Base-by-base conservation (phyloP, 352 stramenopile species). In the Globisporangium megalacanthum region DNA sequence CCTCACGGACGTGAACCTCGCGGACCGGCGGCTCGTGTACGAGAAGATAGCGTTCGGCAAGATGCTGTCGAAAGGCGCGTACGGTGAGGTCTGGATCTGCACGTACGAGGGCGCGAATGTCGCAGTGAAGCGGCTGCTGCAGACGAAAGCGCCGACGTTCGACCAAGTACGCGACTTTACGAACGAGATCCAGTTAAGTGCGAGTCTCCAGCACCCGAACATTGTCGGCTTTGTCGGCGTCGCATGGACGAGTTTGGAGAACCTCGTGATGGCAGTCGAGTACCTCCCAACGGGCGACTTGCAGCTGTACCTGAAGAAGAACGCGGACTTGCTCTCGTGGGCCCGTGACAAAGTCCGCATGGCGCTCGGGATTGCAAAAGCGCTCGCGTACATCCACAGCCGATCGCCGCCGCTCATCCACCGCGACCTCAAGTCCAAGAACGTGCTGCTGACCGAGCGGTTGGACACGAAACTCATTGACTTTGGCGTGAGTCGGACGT, bases 171-270 rank as follows among this genome's bases (percentile, higher is more conserved):
- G 17, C 51, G 53, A 6, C 71, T 83, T 88, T 33, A 51, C 77
- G 42, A 63, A 50, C 35, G 73, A 72, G 52, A 83, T 70, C 55
- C 41, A 73, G 48, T 41, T 69, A n/a, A 79, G 62, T 1, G 69
- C 70, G 6, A 65, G 56, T 31, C 51, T 86, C 25, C 61, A 70
- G 6, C 78, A 88, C 53, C 71, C 73, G 0, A 73, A 88, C 57
- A 64, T 88, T 29, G 60, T 77, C 10, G 54, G 56, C 0, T 78
- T 85, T 49, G 53, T 88, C 20, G 78, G 72, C n/a, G 72, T 88
- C 3, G 78, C 78, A 6, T 88, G 78, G 78, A 69, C 62, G 11
- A 54, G 41, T 6, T 13, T 60, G 22, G 49, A 60, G 52, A 61
- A 54, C 33, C 46, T 65, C 11, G 52, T 47, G 22, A 39, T 77